A percentile compares a stretch with the other conserved stretches of the same genome.
These are phyloP conservation scores for Sedum album DNA, from an alignment of 164 flowering plant species.

Conservation along the genomic window DNA sequence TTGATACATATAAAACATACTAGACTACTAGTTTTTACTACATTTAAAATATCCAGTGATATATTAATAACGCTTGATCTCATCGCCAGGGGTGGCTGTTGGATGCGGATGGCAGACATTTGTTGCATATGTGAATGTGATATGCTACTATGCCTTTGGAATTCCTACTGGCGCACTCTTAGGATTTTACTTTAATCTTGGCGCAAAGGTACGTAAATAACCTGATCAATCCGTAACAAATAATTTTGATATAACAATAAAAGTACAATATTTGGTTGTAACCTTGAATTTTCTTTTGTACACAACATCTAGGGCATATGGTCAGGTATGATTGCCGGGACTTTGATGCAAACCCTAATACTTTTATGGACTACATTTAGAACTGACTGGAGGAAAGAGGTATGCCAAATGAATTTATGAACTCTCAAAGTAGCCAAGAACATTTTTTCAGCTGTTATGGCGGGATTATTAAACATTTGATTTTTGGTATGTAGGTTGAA, in stretches of 20 bases:
- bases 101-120: constrained; percentile 70
- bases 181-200: constrained; percentile 46
- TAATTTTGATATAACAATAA: no score
- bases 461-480: no score
- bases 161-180: constrained; percentile 48
- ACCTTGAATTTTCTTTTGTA: background rate
- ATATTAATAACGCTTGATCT: background rate
- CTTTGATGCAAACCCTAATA: constrained; percentile 44
- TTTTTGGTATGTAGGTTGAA: constrained; percentile 32
- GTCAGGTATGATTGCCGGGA: constrained; percentile 64
- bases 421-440: no score
- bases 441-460: no score
- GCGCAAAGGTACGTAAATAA: constrained; percentile 30
- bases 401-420: background rate
- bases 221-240: background rate
- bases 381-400: constrained; percentile 61
- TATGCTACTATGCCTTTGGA: constrained; percentile 49
- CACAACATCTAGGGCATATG: constrained; percentile 43
- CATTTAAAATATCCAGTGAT: no score
- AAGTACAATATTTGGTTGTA: no score
- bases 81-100: constrained; percentile 50
- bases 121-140: constrained; percentile 54
- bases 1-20: background rate
- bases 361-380: constrained; percentile 45
- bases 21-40: no score